A percentile compares a stretch with the other conserved stretches of the same genome.
These are phyloP conservation scores for Diplocarpon rosae DNA, from an alignment of 2,329 filamentous ascomycete genomes.

Conservation along the genomic window DNA sequence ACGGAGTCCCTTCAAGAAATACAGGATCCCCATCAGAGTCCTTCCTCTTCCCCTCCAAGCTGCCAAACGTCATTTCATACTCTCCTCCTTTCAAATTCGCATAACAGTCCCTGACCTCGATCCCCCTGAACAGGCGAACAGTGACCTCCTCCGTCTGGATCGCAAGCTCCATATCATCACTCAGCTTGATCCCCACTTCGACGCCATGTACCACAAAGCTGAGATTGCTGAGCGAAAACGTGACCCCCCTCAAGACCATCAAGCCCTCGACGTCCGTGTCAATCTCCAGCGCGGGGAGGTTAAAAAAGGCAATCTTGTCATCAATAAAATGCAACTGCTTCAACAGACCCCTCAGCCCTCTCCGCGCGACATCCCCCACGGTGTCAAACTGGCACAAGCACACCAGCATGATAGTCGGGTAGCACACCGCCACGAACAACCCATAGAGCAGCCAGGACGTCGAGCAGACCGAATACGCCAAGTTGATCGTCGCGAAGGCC, in stretches of 20 bases:
- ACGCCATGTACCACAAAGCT: conserved; percentile 40
- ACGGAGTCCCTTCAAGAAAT: conserved; percentile 34
- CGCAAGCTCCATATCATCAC: conserved; percentile 41
- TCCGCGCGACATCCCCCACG: conserved; percentile 19
- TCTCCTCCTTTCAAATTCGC: conserved; percentile 43
- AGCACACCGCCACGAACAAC: conserved; percentile 32
- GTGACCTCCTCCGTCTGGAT: conserved; percentile 38
- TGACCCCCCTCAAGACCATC: conserved; percentile 40
- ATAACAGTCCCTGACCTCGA: conserved; percentile 41
- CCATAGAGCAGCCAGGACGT: conserved; percentile 42
- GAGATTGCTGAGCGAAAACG: conserved; percentile 38
- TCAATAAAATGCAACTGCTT: conserved; percentile 37
- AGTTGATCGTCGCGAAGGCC: conserved; percentile 34
- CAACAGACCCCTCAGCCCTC: conserved; percentile 26
- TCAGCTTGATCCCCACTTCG: conserved; percentile 41
- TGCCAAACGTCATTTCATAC: conserved; percentile 38
- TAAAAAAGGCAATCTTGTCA: conserved; percentile 35
- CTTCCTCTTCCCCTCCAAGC: conserved; percentile 27
- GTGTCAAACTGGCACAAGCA: conserved; percentile 35
- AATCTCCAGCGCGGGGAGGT: conserved; percentile 38
- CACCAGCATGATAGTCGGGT: conserved; percentile 31
- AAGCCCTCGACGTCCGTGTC: conserved; percentile 42
- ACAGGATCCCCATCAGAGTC: conserved; percentile 31
- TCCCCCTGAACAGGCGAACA: conserved; percentile 36
- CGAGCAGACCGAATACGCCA: conserved; percentile 35